Evolutionary conservation across 352 stramenopile species (phyloP).

Genomic region (Pythium scleroteichum): DNA sequence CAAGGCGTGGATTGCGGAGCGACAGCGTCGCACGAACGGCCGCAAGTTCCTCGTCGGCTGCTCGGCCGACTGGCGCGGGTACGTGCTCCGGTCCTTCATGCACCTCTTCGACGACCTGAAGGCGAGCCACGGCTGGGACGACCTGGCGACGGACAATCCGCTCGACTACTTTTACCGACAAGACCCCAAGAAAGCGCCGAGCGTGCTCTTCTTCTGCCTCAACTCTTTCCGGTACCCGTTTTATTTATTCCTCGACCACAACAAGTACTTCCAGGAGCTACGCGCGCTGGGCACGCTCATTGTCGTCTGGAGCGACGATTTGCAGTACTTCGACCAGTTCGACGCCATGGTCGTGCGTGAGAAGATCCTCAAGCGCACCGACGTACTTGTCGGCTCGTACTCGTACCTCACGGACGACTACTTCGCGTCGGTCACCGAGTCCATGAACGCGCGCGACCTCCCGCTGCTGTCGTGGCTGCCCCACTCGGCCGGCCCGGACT

Average conservation of each 20-base stretch:
- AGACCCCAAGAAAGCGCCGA: conserved; percentile 60
- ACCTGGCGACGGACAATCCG: conserved; percentile 56
- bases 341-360: conserved; percentile 57
- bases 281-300: conserved; percentile 66
- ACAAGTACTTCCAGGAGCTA: conserved; percentile 67
- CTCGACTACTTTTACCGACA: conserved; percentile 65
- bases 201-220: conserved; percentile 76
- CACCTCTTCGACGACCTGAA: conserved; percentile 74
- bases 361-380: conserved; percentile 59
- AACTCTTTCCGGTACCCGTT: conserved; percentile 71
- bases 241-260: conserved; percentile 62
- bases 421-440: conserved; percentile 53
- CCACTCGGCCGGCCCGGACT: conserved; percentile 63
- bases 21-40: conserved; percentile 64
- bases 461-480: conserved; percentile 69
- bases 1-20: conserved; percentile 62
- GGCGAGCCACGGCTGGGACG: conserved; percentile 58
- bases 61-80: conserved; percentile 55
- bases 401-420: conserved; percentile 81
- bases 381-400: conserved; percentile 75
- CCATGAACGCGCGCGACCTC: conserved; percentile 57
- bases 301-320: conserved; percentile 76
- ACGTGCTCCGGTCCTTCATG: conserved; percentile 66
- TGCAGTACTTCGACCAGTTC: conserved; percentile 83
- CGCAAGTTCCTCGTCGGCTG: conserved; percentile 73